Percentiles rank a stretch among this genome's conserved stretches.
Evolutionary conservation across 2,329 filamentous ascomycete genomes (phyloP).

Genomic region (Madurella mycetomatis): DNA sequence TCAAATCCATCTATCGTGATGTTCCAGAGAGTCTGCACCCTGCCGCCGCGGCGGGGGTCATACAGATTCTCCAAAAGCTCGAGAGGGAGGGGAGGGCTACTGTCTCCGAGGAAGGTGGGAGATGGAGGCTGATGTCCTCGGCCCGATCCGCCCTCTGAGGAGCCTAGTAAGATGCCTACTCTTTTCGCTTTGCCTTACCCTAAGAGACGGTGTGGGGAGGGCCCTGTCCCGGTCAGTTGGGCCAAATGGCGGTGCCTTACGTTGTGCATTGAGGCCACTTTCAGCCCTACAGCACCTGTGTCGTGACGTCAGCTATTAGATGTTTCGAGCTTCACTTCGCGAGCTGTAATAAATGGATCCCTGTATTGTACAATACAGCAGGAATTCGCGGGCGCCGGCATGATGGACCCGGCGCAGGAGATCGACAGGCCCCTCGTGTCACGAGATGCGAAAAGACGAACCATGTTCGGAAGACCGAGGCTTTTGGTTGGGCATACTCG

Average conservation of each 20-base stretch:
- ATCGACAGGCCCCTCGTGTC: too few species aligned
- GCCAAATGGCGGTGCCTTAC: too few species aligned
- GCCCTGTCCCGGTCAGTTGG: too few species aligned
- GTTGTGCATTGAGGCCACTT: neutral
- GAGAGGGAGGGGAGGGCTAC: slow-evolving; percentile 64
- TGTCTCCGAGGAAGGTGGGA: slow-evolving; percentile 34
- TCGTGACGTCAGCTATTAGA: slow-evolving; percentile 14
- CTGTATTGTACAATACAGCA: neutral
- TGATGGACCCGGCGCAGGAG: too few species aligned
- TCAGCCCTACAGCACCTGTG: slow-evolving; percentile 9
- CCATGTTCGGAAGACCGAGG: too few species aligned
- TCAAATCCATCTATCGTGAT: slow-evolving; percentile 80
- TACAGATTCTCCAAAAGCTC: slow-evolving; percentile 78
- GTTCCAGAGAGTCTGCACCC: slow-evolving; percentile 70
- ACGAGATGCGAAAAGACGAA: too few species aligned
- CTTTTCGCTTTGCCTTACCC: neutral
- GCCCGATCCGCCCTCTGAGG: slow-evolving; percentile 40
- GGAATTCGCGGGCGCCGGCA: too few species aligned
- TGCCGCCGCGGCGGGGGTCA: slow-evolving; percentile 70
- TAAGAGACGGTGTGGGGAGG: too few species aligned
- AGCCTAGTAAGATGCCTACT: neutral
- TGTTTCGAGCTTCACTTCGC: neutral
- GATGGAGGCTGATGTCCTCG: slow-evolving; percentile 38
- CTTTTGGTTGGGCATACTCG: too few species aligned
- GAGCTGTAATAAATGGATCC: neutral